These are phyloP conservation scores for Aurantiochytrium sp. DNA, from an alignment of 108 stramenopile genomes.

Conservation along the genomic window DNA sequence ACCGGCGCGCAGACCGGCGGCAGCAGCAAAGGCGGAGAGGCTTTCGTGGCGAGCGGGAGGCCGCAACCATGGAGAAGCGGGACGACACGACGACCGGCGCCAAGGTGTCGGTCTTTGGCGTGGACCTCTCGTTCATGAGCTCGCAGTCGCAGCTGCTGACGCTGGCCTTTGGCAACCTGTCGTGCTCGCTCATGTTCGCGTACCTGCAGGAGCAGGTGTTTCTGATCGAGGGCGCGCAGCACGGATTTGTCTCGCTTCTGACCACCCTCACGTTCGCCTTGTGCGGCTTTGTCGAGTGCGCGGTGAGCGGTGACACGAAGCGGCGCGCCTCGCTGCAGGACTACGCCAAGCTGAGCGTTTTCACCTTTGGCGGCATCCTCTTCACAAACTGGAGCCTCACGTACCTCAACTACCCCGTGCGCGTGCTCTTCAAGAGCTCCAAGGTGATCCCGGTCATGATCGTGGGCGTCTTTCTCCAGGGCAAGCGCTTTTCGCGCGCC, in stretches of 20 bases:
- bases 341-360: slow-evolving; percentile 7
- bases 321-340: background rate
- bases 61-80: too few species aligned
- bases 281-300: background rate
- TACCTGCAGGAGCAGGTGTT: slow-evolving; percentile 5
- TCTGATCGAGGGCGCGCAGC: background rate
- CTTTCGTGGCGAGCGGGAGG: too few species aligned
- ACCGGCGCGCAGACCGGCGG: too few species aligned
- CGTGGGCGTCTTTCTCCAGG: slow-evolving; percentile 3
- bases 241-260: slow-evolving; percentile 6
- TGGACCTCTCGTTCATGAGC: background rate
- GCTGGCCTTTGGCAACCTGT: background rate
- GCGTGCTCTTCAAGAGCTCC: slow-evolving; percentile 18
- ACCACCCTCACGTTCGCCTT: background rate
- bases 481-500: slow-evolving; percentile 5
- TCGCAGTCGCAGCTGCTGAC: background rate
- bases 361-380: background rate
- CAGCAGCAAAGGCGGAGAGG: too few species aligned
- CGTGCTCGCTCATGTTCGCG: background rate
- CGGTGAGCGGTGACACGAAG: background rate
- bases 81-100: background rate
- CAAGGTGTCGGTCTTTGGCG: background rate
- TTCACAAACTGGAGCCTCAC: slow-evolving; percentile 1
- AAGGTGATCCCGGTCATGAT: slow-evolving; percentile 25
- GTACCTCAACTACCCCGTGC: background rate